phyloP scores from a whole-genome alignment of 768 basidiomycete genomes.

The Collybia sp. region DNA sequence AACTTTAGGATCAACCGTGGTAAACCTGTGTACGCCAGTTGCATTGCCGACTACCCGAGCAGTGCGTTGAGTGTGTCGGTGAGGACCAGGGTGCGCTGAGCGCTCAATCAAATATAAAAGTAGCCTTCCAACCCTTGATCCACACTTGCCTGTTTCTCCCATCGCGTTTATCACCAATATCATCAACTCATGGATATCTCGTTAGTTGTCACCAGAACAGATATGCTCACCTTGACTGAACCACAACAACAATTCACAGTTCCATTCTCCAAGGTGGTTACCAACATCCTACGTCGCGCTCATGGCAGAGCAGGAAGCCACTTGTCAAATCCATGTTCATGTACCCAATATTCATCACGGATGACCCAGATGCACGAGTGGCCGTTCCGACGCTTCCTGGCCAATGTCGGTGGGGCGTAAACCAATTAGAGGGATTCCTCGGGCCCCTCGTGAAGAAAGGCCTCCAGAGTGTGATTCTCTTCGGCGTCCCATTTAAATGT shows the following conservation, averaged over 20 bases:
- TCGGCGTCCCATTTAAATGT: constrained; percentile 85
- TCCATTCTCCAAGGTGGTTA: constrained; percentile 92
- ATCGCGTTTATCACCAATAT: too few species aligned
- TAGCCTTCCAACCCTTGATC: too few species aligned
- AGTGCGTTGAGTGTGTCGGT: too few species aligned
- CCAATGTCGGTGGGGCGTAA: constrained; percentile 93
- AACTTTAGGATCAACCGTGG: too few species aligned
- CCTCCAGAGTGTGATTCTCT: constrained; percentile 86
- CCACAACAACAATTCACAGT: constrained; percentile 22
- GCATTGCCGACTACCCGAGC: too few species aligned
- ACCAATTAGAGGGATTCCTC: constrained; percentile 84
- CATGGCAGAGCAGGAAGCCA: constrained; percentile 79
- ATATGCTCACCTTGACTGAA: too few species aligned
- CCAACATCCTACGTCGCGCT: constrained; percentile 83
- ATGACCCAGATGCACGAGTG: constrained; percentile 83
- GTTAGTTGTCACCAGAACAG: too few species aligned
- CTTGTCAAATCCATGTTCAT: constrained; percentile 94
- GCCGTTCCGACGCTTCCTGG: constrained; percentile 77
- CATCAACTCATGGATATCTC: constrained; percentile 5
- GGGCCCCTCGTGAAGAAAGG: constrained; percentile 88
- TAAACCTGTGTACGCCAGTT: too few species aligned
- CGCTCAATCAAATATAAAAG: too few species aligned
- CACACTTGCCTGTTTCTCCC: too few species aligned
- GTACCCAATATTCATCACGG: constrained; percentile 98
- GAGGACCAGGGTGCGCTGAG: too few species aligned